A percentile compares a stretch with the other conserved stretches of the same genome.
Conservation (phyloP, 495 filamentous ascomycete species). For the Aspergillus hancockii region DNA sequence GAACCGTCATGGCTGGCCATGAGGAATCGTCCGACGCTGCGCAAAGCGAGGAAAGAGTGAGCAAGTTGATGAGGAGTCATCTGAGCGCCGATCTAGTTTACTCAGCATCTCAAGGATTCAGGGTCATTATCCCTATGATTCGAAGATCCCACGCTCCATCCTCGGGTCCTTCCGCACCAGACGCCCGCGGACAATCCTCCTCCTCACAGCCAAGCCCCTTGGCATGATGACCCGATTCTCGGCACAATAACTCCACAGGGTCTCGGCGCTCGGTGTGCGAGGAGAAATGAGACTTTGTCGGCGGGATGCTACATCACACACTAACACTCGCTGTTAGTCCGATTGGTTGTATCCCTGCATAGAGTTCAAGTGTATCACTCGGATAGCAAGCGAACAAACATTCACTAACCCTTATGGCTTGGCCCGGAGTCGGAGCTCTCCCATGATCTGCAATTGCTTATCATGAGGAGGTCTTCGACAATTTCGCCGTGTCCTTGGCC, state of each 20-base stretch:
- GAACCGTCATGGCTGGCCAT: background rate
- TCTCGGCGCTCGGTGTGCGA: conserved; percentile 1
- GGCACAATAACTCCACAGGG: background rate
- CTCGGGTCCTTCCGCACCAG: background rate
- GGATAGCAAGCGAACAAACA: background rate
- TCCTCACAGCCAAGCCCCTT: conserved; percentile 9
- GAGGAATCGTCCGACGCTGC: background rate
- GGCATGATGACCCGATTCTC: conserved; percentile 5
- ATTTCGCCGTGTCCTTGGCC: background rate
- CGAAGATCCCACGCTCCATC: background rate
- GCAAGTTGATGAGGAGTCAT: background rate
- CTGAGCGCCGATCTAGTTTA: background rate
- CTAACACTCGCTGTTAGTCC: background rate
- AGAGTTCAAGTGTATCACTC: background rate
- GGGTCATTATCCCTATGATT: background rate
- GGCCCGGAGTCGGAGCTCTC: background rate
- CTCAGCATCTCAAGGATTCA: background rate
- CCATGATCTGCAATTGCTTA: background rate
- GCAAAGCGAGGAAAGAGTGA: background rate
- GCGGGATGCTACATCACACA: background rate
- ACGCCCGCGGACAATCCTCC: background rate
- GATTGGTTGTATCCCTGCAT: background rate
- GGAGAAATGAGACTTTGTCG: background rate
- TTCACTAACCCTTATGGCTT: background rate
- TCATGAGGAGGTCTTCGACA: background rate